Base-by-base conservation (phyloP, 2,329 filamentous ascomycete species). In the Apiospora saccharicola region DNA sequence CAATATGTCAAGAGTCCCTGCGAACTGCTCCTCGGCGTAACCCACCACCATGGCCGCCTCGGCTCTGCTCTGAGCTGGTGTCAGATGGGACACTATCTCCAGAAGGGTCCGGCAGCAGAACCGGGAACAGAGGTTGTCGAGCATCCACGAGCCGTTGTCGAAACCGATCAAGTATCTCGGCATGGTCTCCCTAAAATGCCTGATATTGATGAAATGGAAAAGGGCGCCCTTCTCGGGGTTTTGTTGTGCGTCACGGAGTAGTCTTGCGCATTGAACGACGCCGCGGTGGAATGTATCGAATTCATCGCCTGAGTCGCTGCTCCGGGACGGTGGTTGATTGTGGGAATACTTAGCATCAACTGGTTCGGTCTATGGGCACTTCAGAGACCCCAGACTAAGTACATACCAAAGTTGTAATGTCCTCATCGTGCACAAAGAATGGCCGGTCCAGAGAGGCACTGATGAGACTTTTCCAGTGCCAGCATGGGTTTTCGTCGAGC, bases 361-460 rank as follows among this genome's bases (percentile, higher is more conserved):
- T 1, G 53, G 30, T 12, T 13, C n/a, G 53, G 10, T 3, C 0
- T 4, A n/a, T 37, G 16, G 30, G 6, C 5, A 61, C 51, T 30
- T 30, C 13, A 10, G 7, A 5, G 14, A 19, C 7, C 26, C 53
- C 44, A 41, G 1, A 7, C 10, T n/a, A 22, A 5, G 12, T 37
- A 61, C 53, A 37, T 61, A 61, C 53, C 53, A 61, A 37, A 22
- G 53, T 61, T 19, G 53, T 61, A 37, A 53, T 71, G 26, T 73
- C 72, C 44, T 67, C 68, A 64, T 71, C 70, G 26, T 57, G 53
- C 16, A 73, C 49, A 41, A 41, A 53, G 44, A 71, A 74, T 1
- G 73, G 73, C 34, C 73, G 53, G 22, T 70, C 69, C 53, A 74
- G 30, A 1, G 47, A 49, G 6, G 61, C 34, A 30, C 68, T 70